Base-by-base conservation (phyloP, 805 yeast genomes). In the Nakazawaea molendinolei region DNA sequence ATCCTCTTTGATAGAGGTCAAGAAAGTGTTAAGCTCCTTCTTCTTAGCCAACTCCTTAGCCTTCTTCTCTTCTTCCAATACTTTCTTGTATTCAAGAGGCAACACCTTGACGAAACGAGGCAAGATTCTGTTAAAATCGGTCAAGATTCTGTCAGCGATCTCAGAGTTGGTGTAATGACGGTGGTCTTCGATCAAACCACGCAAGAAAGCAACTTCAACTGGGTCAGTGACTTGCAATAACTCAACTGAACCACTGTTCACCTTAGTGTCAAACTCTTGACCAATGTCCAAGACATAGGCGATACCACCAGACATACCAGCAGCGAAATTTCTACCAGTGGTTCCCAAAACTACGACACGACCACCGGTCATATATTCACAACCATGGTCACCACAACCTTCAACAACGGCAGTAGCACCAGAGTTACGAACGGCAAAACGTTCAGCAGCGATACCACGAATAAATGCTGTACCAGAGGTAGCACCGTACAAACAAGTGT, bases 251-350 rank as follows among this genome's bases (percentile, higher is more conserved):
- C 81, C 90, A 28, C 61, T 55, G 64, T 90, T 90, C 47, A 86
- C 86, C 61, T 80, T 80, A 44, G 77, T 76, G 43, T 69, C 68
- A 53, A 90, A 89, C 56, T 87, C 96, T 56, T 89, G 95, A 34
- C 92, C 97, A 69, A 90, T 84, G 51, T 89, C 95, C 50, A 90
- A 71, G 42, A 94, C 97, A 55, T 90, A 90, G 12, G 96, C 95
- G 60, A 92, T 90, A 76, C 98, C 98, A 64, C 98, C 98, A 50
- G 97, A 89, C 83, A 92, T 92, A 69, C 98, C 98, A 39, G 98
- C 95, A 43, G 85, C 96, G 58, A 84, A 84, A 69, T 87, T 81
- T 45, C 97, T 77, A 41, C 95, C 97, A 51, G 95, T 85, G 41
- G 78, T 65, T 31, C 97, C 95, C 48, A 90, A 73, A 32, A 90